phyloP scores from a whole-genome alignment of 176 grass and related monocot genomes.

The Melocanna baccifera region DNA sequence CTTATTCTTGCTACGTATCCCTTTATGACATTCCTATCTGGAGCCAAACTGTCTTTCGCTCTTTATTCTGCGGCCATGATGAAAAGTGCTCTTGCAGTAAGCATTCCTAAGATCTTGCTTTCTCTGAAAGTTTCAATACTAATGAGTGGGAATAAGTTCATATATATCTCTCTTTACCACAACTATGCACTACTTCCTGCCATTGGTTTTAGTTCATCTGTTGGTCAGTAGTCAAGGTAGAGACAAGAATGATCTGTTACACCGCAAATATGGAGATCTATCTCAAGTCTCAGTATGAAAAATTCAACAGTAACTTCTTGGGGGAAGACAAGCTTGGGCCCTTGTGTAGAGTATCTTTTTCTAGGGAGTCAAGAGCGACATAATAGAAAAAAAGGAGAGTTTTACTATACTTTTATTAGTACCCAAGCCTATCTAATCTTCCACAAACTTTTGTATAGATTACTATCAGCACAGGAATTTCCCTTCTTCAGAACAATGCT shows the following conservation, averaged over 20 bases:
- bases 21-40: constrained; percentile 56
- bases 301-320: neutral
- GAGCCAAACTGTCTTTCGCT: constrained; percentile 30
- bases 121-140: neutral
- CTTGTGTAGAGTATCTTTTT: neutral
- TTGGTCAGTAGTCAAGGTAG: neutral
- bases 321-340: neutral
- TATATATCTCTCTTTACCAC: neutral
- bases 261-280: neutral
- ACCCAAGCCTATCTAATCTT: neutral
- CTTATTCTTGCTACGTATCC: constrained; percentile 51
- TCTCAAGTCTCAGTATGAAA: neutral
- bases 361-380: neutral
- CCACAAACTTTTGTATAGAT: neutral
- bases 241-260: neutral
- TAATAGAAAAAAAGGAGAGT: neutral
- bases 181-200: neutral
- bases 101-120: neutral
- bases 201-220: neutral
- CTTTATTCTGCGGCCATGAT: constrained; percentile 49
- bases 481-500: constrained; percentile 74
- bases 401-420: neutral
- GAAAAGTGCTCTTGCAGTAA: constrained; percentile 52
- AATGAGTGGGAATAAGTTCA: neutral
- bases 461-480: constrained; percentile 12